Evolutionary conservation across 108 stramenopile genomes (phyloP).

Genomic region (Nitzschia sp.): DNA sequence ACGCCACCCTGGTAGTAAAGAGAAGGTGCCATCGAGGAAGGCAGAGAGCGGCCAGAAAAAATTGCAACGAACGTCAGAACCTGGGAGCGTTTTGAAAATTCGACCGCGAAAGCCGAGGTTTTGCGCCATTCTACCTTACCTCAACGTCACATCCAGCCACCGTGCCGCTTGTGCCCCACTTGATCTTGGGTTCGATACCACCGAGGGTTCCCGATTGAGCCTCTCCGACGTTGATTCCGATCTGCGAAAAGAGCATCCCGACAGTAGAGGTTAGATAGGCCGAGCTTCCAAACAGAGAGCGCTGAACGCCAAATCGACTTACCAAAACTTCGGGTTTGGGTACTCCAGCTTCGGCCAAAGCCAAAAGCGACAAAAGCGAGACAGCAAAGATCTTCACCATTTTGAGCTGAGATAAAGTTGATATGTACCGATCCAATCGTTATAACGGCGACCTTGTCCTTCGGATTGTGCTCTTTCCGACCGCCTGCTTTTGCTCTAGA

Average conservation of each 20-base stretch:
- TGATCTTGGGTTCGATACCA: constrained; percentile 35
- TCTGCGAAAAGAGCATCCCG: constrained; percentile 9
- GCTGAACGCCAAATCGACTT: too few species aligned
- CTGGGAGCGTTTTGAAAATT: too few species aligned
- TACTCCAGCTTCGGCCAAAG: neutral
- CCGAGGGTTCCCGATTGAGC: constrained; percentile 27
- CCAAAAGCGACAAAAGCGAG: neutral
- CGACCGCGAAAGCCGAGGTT: too few species aligned
- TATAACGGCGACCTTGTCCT: too few species aligned
- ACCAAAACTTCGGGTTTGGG: constrained; percentile 6
- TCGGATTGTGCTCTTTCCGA: too few species aligned
- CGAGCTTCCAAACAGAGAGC: too few species aligned
- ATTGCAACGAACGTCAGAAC: too few species aligned
- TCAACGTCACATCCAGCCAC: constrained; percentile 32
- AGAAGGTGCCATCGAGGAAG: neutral
- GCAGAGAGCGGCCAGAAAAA: too few species aligned
- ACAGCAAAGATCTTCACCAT: neutral
- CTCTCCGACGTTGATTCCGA: constrained; percentile 34
- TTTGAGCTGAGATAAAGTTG: too few species aligned
- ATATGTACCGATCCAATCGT: too few species aligned
- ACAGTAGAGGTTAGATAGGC: neutral
- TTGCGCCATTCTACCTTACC: constrained; percentile 36
- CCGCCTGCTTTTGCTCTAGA: too few species aligned
- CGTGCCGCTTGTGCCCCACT: constrained; percentile 27
- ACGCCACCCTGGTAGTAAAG: constrained; percentile 31